phyloP scores from a whole-genome alignment of 2,329 filamentous ascomycete genomes.

The Aspergillus ochraceus region DNA sequence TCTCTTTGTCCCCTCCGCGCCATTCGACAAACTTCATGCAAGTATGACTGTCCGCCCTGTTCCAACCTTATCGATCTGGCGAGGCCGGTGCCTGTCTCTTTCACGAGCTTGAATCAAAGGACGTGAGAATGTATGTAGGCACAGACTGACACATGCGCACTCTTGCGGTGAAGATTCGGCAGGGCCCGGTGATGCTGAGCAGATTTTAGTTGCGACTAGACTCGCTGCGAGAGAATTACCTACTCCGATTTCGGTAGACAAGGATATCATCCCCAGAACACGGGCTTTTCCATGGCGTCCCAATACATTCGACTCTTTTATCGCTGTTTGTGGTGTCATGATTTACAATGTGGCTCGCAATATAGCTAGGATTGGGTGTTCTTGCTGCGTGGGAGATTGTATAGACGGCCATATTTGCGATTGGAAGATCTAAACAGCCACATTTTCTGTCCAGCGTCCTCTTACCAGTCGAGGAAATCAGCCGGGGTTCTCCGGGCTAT shows the following conservation, averaged over 20 bases:
- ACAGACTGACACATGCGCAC: not conserved
- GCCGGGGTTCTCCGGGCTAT: constrained; percentile 3
- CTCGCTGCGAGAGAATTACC: not conserved
- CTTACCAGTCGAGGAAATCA: not conserved
- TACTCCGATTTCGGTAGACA: not conserved
- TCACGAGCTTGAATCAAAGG: not conserved
- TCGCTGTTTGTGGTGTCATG: not conserved
- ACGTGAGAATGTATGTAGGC: not conserved
- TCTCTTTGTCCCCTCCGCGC: not conserved
- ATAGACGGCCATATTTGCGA: not conserved
- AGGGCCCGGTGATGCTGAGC: not conserved
- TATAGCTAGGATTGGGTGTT: not conserved
- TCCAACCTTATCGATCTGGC: not conserved
- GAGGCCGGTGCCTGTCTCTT: not conserved
- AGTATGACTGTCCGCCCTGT: constrained; percentile 2
- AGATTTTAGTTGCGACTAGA: not conserved
- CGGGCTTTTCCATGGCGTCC: not conserved
- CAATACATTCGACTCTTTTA: not conserved
- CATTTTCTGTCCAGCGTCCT: not conserved
- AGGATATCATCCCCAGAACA: not conserved
- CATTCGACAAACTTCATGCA: constrained; percentile 6
- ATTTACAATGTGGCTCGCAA: not conserved
- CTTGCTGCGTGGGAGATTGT: not conserved
- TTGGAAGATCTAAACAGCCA: not conserved
- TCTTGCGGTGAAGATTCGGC: not conserved